Evolutionary conservation across 441 rosid species (phyloP).

Genomic region (Pelargonium australe): DNA sequence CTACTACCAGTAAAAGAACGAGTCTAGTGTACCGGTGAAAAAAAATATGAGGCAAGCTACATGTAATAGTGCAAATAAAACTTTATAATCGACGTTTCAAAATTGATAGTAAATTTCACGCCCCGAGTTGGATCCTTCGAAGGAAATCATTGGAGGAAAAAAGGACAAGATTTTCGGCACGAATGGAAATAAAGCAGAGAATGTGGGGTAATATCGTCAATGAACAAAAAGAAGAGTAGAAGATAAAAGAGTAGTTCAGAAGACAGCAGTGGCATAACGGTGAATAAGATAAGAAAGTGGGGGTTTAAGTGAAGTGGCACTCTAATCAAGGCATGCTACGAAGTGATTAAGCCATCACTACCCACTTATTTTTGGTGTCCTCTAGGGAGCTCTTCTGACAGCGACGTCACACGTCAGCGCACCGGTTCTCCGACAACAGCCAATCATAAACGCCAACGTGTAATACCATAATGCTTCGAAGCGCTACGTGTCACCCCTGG

Average conservation of each 20-base stretch:
- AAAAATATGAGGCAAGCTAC: too few relatives aligned
- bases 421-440: slow-evolving; percentile 21
- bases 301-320: slow-evolving; percentile 24
- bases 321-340: slow-evolving; percentile 42
- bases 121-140: too few relatives aligned
- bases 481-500: slow-evolving; percentile 26
- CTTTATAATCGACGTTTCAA: too few relatives aligned
- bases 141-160: too few relatives aligned
- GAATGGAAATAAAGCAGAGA: not conserved
- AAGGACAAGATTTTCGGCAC: not conserved
- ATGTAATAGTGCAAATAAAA: too few relatives aligned
- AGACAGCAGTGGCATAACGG: slow-evolving; percentile 27
- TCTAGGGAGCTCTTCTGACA: slow-evolving; percentile 26
- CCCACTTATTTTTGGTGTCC: slow-evolving; percentile 31
- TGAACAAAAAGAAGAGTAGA: not conserved
- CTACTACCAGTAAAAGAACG: too few relatives aligned
- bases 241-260: not conserved
- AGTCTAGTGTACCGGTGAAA: too few relatives aligned
- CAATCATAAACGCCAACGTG: slow-evolving; percentile 25
- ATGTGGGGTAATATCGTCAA: slow-evolving; percentile 10
- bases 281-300: slow-evolving; percentile 13
- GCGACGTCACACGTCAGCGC: slow-evolving; percentile 40
- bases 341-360: slow-evolving; percentile 53
- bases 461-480: not conserved
- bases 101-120: too few relatives aligned